Percentiles rank a stretch among this genome's conserved stretches.
Conservation (phyloP, 495 filamentous ascomycete genomes). For the Daldinia vernicosa region DNA sequence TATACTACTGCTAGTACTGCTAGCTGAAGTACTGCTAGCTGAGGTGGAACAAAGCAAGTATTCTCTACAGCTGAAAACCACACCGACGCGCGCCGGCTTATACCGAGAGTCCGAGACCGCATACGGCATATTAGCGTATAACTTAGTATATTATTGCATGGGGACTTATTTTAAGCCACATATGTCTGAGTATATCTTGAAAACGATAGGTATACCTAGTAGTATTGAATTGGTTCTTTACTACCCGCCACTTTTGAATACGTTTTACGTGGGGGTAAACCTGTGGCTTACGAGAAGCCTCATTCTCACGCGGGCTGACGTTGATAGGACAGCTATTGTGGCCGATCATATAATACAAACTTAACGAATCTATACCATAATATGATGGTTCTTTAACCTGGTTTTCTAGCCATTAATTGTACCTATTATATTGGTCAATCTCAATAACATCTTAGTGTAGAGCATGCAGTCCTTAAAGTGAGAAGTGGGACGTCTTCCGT, state of each 20-base stretch:
- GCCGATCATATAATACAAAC: neutral
- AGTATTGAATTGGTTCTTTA: neutral
- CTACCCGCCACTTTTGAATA: neutral
- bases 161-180: neutral
- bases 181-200: neutral
- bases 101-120: conserved; percentile 6
- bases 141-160: neutral
- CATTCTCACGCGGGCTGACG: neutral
- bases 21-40: conserved; percentile 16
- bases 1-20: conserved; percentile 2
- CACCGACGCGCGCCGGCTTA: neutral
- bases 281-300: neutral
- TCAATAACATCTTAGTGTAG: too few species aligned
- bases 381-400: neutral
- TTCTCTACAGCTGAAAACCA: neutral
- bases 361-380: neutral
- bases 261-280: neutral
- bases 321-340: neutral
- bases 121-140: neutral
- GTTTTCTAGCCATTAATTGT: neutral
- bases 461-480: too few species aligned
- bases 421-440: neutral
- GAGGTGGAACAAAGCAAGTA: conserved; percentile 18
- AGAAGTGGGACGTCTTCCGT: neutral
- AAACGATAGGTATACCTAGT: neutral